A percentile compares a stretch with the other conserved stretches of the same genome.
phyloP scores from a whole-genome alignment of 805 yeast species.

The Candida germanica region DNA sequence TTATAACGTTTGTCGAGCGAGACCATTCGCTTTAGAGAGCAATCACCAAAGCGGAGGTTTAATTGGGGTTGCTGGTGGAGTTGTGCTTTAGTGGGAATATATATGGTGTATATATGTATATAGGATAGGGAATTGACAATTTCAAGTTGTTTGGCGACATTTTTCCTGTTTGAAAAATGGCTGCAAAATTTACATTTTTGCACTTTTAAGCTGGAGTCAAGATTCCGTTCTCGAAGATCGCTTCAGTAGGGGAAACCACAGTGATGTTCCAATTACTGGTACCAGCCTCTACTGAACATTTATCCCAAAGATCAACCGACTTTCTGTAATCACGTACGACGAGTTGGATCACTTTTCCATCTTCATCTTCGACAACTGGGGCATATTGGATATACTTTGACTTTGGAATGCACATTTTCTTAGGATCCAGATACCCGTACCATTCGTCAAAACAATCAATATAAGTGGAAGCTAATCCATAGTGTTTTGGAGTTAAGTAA shows the following conservation, averaged over 20 bases:
- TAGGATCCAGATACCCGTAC: slow-evolving; percentile 1
- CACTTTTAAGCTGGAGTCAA: too few species aligned
- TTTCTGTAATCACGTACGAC: too few species aligned
- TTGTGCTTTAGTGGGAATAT: too few species aligned
- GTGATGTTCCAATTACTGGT: background rate
- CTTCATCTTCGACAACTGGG: slow-evolving; percentile 3
- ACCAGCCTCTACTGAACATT: background rate
- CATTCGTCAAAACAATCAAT: slow-evolving; percentile 7
- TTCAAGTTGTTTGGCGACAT: too few species aligned
- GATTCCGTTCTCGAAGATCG: slow-evolving; percentile 1
- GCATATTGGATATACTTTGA: slow-evolving; percentile 9
- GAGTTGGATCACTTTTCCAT: slow-evolving; percentile 3
- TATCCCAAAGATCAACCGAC: background rate
- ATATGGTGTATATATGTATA: too few species aligned
- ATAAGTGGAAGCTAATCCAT: slow-evolving; percentile 3
- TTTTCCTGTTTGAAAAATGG: too few species aligned
- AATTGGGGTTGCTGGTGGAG: too few species aligned
- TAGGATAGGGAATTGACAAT: too few species aligned
- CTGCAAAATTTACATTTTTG: too few species aligned
- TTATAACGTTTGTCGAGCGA: too few species aligned
- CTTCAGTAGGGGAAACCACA: background rate
- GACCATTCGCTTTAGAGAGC: too few species aligned
- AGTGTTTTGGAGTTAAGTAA: slow-evolving; percentile 10
- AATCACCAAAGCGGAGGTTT: too few species aligned
- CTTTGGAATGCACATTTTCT: slow-evolving; percentile 4